A percentile compares a stretch with the other conserved stretches of the same genome.
These are phyloP conservation scores for Chenopodium formosanum DNA, from an alignment of 148 eudicot genomes.

Conservation along the genomic window DNA sequence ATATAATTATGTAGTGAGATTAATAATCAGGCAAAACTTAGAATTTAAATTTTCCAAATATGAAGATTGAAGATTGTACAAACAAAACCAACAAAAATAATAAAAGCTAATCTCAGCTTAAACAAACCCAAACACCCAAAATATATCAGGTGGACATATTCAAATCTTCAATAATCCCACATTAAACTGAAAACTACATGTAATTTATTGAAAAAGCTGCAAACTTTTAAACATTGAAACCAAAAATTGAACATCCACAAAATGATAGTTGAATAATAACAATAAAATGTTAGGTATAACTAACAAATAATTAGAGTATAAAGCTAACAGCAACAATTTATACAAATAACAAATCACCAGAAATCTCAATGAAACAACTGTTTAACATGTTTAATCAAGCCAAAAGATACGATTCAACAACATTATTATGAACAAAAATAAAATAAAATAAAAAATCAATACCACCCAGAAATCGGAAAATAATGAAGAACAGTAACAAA, in stretches of 20 bases:
- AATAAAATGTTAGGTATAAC: constrained; percentile 24
- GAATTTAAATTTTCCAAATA: no score
- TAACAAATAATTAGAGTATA: constrained; percentile 7
- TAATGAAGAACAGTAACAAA: background rate
- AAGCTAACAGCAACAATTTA: constrained; percentile 29
- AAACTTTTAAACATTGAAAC: constrained; percentile 16
- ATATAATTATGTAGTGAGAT: background rate
- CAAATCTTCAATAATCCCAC: constrained; percentile 21
- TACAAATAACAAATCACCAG: constrained; percentile 8
- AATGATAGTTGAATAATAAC: constrained; percentile 1
- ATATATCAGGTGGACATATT: constrained; percentile 5
- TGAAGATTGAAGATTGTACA: background rate
- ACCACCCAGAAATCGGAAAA: background rate
- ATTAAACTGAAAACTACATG: constrained; percentile 11
- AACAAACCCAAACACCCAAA: background rate
- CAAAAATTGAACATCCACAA: constrained; percentile 11
- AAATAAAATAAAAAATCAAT: background rate
- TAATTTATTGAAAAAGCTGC: background rate
- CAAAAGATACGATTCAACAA: constrained; percentile 15
- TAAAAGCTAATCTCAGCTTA: background rate
- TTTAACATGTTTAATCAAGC: background rate
- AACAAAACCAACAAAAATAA: constrained; percentile 1
- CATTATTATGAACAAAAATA: background rate
- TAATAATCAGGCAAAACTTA: background rate
- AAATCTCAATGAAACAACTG: constrained; percentile 5